Evolutionary conservation across 805 yeast genomes (phyloP), one percentile per base, ranked within the genome.

Genomic region (Metschnikowia anglica): DNA sequence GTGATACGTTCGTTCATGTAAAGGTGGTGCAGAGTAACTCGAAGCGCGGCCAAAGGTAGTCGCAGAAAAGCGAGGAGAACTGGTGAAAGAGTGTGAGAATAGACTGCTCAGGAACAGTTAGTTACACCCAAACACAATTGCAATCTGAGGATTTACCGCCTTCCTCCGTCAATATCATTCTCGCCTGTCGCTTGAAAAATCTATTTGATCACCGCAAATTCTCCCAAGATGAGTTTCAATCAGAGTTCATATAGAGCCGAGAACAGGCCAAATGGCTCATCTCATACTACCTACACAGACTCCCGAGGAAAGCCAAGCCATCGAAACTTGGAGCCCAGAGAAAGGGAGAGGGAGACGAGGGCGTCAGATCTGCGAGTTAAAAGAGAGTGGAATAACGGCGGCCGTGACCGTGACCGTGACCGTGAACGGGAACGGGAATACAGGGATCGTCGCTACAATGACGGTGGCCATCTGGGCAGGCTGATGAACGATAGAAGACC

Each of bases 331-430:
- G 25, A 31, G 23, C 31, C 39, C 18, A 24, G 29, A 30, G 37
- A 25, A 11, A 32, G 53, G 26, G 44, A 34, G 11, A 42, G 54
- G 35, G 54, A 51, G 30, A 43, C 54, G 3, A 38, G 54, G 23
- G 54, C 40, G 3, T 17, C 38, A 16, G 51, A 48, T 19, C 35
- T 40, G 23, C 32, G 51, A 5, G 23, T 12, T 4, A 37, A 27
- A 33, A 37, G 42, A 16, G 42, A 43, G 20, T 26, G 41, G 36
- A 21, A 7, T 8, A 30, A 27, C 11, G 37, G 41, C 13, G 26
- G 39, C n/a, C 41, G 25, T 8, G 39, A 34, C 2, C 26, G 34
- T 17, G 38, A 32, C 12, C 37, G 43, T 18, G 38, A 35, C 10
- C 33, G 40, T 12, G 24, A 29, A 23, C 25, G 10, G 9, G 25